Conservation (phyloP, 148 eudicot species). For the Silene uniflora region DNA sequence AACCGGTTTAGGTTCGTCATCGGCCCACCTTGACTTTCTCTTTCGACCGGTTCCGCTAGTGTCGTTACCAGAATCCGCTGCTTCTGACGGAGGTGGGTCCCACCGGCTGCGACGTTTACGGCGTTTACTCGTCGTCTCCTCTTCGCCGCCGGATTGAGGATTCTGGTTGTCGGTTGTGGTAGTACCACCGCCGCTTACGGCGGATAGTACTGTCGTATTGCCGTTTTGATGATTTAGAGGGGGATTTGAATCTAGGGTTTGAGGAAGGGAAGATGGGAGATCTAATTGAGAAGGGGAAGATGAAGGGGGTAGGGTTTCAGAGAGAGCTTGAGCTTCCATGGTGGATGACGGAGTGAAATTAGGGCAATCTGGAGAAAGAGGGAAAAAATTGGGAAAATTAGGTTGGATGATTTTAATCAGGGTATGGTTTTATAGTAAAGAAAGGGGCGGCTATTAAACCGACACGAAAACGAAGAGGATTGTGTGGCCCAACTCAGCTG, state of each 20-base stretch:
- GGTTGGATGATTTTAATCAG: not conserved
- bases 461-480: not conserved
- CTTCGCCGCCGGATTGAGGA: conserved; percentile 59
- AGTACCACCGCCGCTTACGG: conserved; percentile 7
- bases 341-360: not conserved
- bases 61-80: conserved; percentile 16
- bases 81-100: conserved; percentile 64
- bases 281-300: not conserved
- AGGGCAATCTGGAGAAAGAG: conserved; percentile 19
- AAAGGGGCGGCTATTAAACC: not conserved
- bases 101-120: conserved; percentile 65
- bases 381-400: conserved; percentile 4
- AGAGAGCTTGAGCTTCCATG: conserved; percentile 27
- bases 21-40: conserved; percentile 78
- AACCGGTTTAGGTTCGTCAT: conserved; percentile 63
- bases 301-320: conserved; percentile 13
- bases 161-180: conserved; percentile 37
- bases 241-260: conserved; percentile 4
- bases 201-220: not conserved
- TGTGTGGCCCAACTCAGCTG: not conserved
- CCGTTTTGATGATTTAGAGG: not conserved
- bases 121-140: conserved; percentile 55
- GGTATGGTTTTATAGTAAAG: not conserved
- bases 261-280: not conserved
- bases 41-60: conserved; percentile 28